phyloP scores from a whole-genome alignment of 306 rosid species.

The Vachellia pachyceras region DNA sequence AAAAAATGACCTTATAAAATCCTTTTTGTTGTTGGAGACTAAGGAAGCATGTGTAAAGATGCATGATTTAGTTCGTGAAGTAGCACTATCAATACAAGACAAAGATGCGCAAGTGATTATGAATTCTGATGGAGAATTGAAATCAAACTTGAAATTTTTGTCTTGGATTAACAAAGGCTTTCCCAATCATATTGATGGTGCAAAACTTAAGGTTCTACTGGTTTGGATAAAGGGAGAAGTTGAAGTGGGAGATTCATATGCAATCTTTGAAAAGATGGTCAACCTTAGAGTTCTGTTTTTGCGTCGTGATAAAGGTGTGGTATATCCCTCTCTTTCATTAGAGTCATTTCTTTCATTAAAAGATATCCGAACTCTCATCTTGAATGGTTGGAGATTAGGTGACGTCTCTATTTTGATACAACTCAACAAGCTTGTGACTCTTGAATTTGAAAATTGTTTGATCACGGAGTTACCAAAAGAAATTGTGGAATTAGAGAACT shows the following conservation, averaged over 20 bases:
- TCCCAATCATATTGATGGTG: not conserved
- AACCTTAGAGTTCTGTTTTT: not conserved
- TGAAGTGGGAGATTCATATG: not conserved
- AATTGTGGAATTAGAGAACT: not conserved
- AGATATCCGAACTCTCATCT: not conserved
- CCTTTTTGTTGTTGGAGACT: too few relatives aligned
- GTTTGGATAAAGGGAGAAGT: not conserved
- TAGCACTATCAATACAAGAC: too few relatives aligned
- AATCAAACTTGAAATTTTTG: not conserved
- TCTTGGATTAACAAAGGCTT: not conserved
- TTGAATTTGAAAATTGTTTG: not conserved
- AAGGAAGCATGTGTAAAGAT: not conserved
- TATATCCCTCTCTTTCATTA: not conserved
- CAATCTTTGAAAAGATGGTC: not conserved
- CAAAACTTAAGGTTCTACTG: constrained; percentile 14
- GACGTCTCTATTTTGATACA: not conserved
- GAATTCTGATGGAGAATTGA: not conserved
- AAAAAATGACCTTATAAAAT: too few relatives aligned
- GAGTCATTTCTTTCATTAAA: not conserved
- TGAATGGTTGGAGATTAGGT: not conserved
- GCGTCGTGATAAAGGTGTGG: too few relatives aligned
- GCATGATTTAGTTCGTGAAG: too few relatives aligned
- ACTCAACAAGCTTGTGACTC: not conserved
- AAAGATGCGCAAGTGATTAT: not conserved
- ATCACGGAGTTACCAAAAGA: not conserved